Base-by-base conservation (phyloP, 2,329 filamentous ascomycete genomes). In the Trichoderma cornu-damae region DNA sequence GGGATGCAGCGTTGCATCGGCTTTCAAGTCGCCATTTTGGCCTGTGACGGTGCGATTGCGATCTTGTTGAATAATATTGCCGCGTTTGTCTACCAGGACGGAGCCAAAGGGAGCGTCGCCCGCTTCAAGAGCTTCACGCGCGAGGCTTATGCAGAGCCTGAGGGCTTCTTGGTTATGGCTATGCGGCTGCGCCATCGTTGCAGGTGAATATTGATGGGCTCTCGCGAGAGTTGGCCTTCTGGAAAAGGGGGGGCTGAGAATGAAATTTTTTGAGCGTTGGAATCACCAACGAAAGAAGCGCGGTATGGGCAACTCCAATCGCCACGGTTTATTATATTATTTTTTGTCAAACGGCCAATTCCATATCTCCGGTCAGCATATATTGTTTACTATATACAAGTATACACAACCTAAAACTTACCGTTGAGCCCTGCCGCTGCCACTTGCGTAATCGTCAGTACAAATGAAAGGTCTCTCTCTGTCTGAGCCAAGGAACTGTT, bases 81-180 rank as follows among this genome's bases (percentile, higher is more conserved):
- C 67, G 4, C 58, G 34, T 30, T 57, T 47, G 22, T 65, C 63
- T 49, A 73, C 70, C 22, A 73, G 66, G 12, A 73, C 68, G 18
- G 71, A 72, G 38, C 71, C 71, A 26, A 73, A 73, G 11, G 71
- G 71, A 18, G 63, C 63, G 51, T 73, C 69, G 43, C 71, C 71
- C 3, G 70, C 70, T 20, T 70, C 61, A 26, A 73, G 63, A n/a
- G 71, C 70, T 57, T 73, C 69, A 5, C 64, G 61, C 46, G 71
- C 71, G 37, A 53, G 57, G n/a, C 12, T 42, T 16, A 58, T 24
- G 43, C 47, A 51, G 22, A 58, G 49, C 6, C 43, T 34, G 12
- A 58, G 40, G n/a, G 30, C 47, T 38, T 49, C 30, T 30, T 50
- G 46, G 18, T 54, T 40, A 3, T 50, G 46, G 18, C 44, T 40